Percentiles rank a stretch among this genome's conserved stretches.
Conservation (phyloP, 2,329 filamentous ascomycete species). For the Pezicula radicicola region DNA sequence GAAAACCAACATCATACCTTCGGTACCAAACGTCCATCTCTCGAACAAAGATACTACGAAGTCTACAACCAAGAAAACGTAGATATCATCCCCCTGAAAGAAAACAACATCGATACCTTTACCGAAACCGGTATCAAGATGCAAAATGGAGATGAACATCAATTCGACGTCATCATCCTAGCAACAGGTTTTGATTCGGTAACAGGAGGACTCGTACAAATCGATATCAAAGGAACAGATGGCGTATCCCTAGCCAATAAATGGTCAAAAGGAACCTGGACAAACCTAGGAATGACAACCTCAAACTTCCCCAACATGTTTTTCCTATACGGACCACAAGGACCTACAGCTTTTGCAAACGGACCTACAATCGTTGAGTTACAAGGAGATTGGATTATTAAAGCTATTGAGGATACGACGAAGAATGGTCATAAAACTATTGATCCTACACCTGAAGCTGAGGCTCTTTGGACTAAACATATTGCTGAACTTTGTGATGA, state of each 20-base stretch:
- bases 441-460: slow-evolving; percentile 26
- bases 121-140: slow-evolving; percentile 33
- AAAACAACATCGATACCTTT: slow-evolving; percentile 37
- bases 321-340: slow-evolving; percentile 39
- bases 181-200: slow-evolving; percentile 35
- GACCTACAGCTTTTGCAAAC: slow-evolving; percentile 35
- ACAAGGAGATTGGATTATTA: slow-evolving; percentile 37
- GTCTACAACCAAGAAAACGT: slow-evolving; percentile 43
- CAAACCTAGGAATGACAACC: slow-evolving; percentile 37
- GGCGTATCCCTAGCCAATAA: slow-evolving; percentile 27
- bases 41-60: slow-evolving; percentile 49
- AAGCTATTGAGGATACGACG: slow-evolving; percentile 27
- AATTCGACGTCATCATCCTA: slow-evolving; percentile 30
- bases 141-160: slow-evolving; percentile 22
- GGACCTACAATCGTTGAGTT: slow-evolving; percentile 37
- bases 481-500: slow-evolving; percentile 26
- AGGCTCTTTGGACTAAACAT: slow-evolving; percentile 29
- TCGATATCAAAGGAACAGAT: slow-evolving; percentile 28
- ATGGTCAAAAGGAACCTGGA: slow-evolving; percentile 29
- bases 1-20: slow-evolving; percentile 40
- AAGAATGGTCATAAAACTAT: slow-evolving; percentile 28
- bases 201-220: slow-evolving; percentile 29
- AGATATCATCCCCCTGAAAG: slow-evolving; percentile 40
- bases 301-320: slow-evolving; percentile 46
- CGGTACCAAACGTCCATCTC: slow-evolving; percentile 41